Percentiles rank a stretch among this genome's conserved stretches.
phyloP scores from a whole-genome alignment of 179 eudicot genomes.

The Corrigiola litoralis region DNA sequence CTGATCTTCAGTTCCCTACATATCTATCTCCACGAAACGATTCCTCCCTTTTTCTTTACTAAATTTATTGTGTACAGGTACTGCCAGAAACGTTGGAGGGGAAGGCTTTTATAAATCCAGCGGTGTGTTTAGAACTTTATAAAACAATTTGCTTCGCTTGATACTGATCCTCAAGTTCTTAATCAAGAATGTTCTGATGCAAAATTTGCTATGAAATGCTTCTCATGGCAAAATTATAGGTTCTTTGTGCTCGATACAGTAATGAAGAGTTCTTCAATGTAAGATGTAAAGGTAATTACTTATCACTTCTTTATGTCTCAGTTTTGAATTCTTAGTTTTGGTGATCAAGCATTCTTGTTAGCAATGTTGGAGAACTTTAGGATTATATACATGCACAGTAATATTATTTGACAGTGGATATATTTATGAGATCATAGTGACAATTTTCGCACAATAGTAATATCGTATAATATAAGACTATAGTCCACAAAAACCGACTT shows the following conservation, averaged over 20 bases:
- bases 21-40: not conserved
- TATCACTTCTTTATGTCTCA: no score
- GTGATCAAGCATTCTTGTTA: no score
- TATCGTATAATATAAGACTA: no score
- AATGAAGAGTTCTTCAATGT: slow-evolving; percentile 73
- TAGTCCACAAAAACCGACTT: no score
- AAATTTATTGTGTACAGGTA: no score
- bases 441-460: no score
- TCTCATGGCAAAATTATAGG: slow-evolving; percentile 38
- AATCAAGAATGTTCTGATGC: not conserved
- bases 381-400: no score
- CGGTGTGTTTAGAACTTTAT: slow-evolving; percentile 38
- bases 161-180: not conserved
- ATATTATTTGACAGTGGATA: no score
- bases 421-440: no score
- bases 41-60: not conserved
- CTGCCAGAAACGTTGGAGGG: slow-evolving; percentile 77
- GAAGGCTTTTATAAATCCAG: slow-evolving; percentile 47
- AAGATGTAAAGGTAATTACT: slow-evolving; percentile 85
- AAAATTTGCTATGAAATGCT: not conserved
- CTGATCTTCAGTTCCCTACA: not conserved
- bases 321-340: no score
- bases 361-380: no score
- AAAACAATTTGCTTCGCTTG: not conserved
- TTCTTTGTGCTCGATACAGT: slow-evolving; percentile 71